Base-by-base conservation (phyloP, 345 rosid genomes). In the Jatropha curcas region DNA sequence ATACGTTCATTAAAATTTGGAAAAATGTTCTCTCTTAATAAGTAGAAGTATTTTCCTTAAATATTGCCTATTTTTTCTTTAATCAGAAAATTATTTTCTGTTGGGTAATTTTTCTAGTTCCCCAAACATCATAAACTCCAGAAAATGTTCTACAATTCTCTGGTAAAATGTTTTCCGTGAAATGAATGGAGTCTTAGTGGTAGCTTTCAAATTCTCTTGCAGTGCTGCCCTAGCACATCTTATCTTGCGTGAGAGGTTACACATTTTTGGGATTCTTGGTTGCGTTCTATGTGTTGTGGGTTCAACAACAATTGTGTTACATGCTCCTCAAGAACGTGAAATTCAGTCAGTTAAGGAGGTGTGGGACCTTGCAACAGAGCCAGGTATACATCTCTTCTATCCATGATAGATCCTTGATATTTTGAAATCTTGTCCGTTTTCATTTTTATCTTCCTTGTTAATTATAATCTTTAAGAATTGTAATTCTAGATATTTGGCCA, bases 311-410 rank as follows among this genome's bases (percentile, higher is more conserved):
- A 77, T 77, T 51, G 80, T 77, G 19, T 51, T 77, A 25, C 80
- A 77, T 59, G 80, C 80, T 59, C 80, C 80, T 50, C 80, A 77
- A 65, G 80, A 77, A 39, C 76, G 80, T 37, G 68, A 77, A 33
- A 77, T 77, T 57, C 46, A 71, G 19, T 77, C 80, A 8, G 76
- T 77, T 28, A 71, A 50, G 27, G 80, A 77, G 59, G 80, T 77
- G 30, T 77, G 75, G 72, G 70, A 66, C 17, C 80, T 77, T 58
- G 80, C 76, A 22, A 77, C 80, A 12, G 76, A 77, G 62, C 80
- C 80, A 63, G 80, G 80, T 77, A 71, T 65, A 35, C 9, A 33
- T 39, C 28, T 34, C 7, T 17, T 14, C 45, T 28, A 4, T 28
- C 22, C 34, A 12, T 28, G 25, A 28, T 30, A 48, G 53, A 48